Percentiles rank a stretch among this genome's conserved stretches.
Evolutionary conservation across 2,329 filamentous ascomycete species (phyloP).

Genomic region (Colletotrichum lindemuthianum): DNA sequence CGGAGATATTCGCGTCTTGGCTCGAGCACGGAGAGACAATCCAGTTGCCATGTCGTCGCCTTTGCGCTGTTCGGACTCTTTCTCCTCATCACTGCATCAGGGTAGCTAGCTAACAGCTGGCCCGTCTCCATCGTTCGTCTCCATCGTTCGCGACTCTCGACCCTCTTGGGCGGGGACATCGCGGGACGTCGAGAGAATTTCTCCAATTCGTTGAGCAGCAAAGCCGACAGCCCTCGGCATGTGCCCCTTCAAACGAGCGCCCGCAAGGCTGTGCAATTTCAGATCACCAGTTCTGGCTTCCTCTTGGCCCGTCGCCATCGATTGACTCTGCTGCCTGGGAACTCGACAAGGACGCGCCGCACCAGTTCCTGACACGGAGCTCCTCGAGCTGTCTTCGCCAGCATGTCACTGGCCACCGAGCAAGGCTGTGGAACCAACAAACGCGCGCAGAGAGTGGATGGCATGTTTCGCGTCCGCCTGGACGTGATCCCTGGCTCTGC

Average conservation of each 20-base stretch:
- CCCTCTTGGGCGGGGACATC: slow-evolving; percentile 4
- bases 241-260: slow-evolving; percentile 29
- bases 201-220: background rate
- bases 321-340: background rate
- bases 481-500: slow-evolving; percentile 7
- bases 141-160: slow-evolving; percentile 6
- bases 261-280: slow-evolving; percentile 32
- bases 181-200: slow-evolving; percentile 1
- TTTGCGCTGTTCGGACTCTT: slow-evolving; percentile 3
- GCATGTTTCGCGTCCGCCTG: slow-evolving; percentile 25
- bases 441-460: background rate
- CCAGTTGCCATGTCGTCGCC: background rate
- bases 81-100: background rate
- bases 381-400: slow-evolving; percentile 6
- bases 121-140: background rate
- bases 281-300: slow-evolving; percentile 6
- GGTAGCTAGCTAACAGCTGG: too few relatives aligned
- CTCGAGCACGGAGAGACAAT: background rate
- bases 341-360: slow-evolving; percentile 19
- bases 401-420: slow-evolving; percentile 23
- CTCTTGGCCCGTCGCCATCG: slow-evolving; percentile 9
- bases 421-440: slow-evolving; percentile 23
- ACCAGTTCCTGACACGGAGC: slow-evolving; percentile 24
- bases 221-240: slow-evolving; percentile 4
- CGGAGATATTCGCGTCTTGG: slow-evolving; percentile 11